Conservation (phyloP, 192 early-diverging fungal species). For the Thamnidium elegans region DNA sequence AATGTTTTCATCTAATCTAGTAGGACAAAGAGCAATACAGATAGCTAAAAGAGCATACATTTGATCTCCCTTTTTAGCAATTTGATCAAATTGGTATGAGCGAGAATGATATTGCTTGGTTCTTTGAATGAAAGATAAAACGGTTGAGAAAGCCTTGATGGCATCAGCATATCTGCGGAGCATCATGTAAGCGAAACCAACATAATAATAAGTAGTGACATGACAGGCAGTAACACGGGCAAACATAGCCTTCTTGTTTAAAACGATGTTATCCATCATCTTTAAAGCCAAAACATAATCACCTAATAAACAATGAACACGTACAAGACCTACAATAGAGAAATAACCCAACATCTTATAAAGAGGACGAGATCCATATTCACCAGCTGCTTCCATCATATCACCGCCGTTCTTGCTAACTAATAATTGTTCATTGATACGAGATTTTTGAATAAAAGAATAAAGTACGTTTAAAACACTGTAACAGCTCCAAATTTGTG, state of each 20-base stretch:
- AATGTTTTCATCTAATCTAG: constrained; percentile 90
- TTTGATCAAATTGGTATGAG: constrained; percentile 87
- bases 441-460: constrained; percentile 92
- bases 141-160: constrained; percentile 86
- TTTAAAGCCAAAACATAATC: constrained; percentile 95
- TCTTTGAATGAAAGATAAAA: constrained; percentile 85
- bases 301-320: constrained; percentile 93
- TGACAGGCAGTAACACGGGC: constrained; percentile 96
- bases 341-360: constrained; percentile 99
- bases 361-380: constrained; percentile 82
- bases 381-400: constrained; percentile 83
- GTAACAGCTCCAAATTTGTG: constrained; percentile 93
- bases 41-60: constrained; percentile 94
- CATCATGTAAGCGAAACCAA: constrained; percentile 98
- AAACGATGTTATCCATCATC: constrained; percentile 94
- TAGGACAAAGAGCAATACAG: constrained; percentile 89
- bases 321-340: constrained; percentile 85
- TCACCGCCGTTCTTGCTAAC: constrained; percentile 89
- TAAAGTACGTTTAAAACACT: constrained; percentile 96
- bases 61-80: constrained; percentile 90
- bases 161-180: constrained; percentile 96
- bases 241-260: constrained; percentile 90
- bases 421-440: constrained; percentile 89
- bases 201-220: constrained; percentile 96
- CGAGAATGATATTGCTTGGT: constrained; percentile 94